Percentiles rank a stretch among this genome's conserved stretches.
These are phyloP conservation scores for Carex arenaria DNA, from an alignment of 202 grass and related monocot species.

Conservation along the genomic window DNA sequence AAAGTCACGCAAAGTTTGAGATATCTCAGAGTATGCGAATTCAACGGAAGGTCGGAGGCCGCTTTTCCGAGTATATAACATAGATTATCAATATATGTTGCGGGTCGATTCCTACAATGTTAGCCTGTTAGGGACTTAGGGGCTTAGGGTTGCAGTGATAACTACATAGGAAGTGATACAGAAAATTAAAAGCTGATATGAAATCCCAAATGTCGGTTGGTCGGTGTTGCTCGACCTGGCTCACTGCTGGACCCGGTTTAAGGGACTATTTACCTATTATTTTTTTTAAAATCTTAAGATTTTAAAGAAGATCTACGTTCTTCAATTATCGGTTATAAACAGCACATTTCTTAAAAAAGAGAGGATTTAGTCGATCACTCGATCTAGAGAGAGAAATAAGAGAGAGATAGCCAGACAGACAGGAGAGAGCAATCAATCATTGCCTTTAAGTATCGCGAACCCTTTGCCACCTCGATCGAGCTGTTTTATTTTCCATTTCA, in stretches of 20 bases:
- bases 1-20: too few relatives aligned
- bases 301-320: not conserved
- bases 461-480: conserved; percentile 40
- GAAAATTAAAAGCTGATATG: not conserved
- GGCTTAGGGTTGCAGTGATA: not conserved
- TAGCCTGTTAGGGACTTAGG: too few relatives aligned
- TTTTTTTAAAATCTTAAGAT: not conserved
- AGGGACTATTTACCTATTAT: conserved; percentile 20
- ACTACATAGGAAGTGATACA: not conserved
- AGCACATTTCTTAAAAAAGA: conserved; percentile 19
- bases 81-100: not conserved
- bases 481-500: conserved; percentile 25
- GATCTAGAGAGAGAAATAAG: conserved; percentile 16
- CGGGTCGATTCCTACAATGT: not conserved
- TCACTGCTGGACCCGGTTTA: conserved; percentile 27
- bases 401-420: not conserved
- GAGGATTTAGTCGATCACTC: conserved; percentile 14
- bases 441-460: conserved; percentile 26
- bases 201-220: conserved; percentile 18
- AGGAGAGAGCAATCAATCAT: conserved; percentile 26
- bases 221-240: conserved; percentile 21
- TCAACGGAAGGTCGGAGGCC: not conserved
- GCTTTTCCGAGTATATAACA: not conserved
- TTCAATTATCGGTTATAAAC: conserved; percentile 21
- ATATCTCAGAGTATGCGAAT: too few relatives aligned